phyloP scores from a whole-genome alignment of 805 yeast genomes.

The Teunomyces kruisii region DNA sequence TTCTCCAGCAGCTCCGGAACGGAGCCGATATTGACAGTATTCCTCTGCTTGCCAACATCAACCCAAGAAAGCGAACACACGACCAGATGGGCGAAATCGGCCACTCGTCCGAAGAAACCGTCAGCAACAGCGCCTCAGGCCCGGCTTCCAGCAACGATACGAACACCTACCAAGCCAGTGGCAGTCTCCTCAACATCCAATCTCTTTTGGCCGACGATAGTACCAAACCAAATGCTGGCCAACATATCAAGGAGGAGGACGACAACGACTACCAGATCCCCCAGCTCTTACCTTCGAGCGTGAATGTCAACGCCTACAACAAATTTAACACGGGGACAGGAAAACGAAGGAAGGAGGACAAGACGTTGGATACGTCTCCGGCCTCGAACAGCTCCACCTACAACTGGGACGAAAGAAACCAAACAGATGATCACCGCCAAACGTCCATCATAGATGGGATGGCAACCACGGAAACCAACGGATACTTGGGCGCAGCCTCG shows the following conservation, averaged over 20 bases:
- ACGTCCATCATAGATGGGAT: neutral
- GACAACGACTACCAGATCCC: neutral
- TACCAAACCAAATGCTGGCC: too few relatives aligned
- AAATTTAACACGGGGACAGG: too few relatives aligned
- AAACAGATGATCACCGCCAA: neutral
- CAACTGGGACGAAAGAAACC: neutral
- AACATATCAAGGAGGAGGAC: neutral
- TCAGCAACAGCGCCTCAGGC: neutral
- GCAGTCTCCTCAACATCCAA: neutral
- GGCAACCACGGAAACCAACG: neutral
- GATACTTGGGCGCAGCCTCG: neutral
- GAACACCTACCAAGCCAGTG: neutral
- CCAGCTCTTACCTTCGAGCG: neutral
- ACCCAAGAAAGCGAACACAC: neutral
- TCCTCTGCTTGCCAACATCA: neutral
- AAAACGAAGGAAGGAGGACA: neutral
- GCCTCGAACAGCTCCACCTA: neutral
- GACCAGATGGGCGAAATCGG: too few relatives aligned
- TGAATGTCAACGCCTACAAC: neutral
- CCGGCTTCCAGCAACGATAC: too few relatives aligned
- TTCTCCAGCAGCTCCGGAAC: neutral
- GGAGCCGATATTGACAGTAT: neutral
- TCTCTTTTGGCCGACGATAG: neutral
- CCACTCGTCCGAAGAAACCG: neutral
- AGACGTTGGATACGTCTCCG: neutral